These are phyloP conservation scores for Hygrophila difformis DNA, from an alignment of 257 asterid genomes.

Conservation along the genomic window DNA sequence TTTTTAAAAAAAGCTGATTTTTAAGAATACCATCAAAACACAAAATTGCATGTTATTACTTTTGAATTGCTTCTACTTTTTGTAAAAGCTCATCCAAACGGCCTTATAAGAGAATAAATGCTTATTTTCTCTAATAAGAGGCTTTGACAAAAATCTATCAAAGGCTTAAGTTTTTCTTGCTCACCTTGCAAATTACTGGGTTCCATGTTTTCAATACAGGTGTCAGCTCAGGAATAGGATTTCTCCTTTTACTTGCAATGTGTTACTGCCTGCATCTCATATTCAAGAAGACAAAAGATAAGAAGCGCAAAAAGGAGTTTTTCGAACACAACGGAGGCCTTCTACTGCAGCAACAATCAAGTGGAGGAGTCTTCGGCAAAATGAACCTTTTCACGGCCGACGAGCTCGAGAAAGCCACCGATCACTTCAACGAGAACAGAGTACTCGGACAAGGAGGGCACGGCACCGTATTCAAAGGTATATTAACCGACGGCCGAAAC, in stretches of 20 bases:
- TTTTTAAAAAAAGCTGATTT: no score
- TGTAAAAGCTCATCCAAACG: no score
- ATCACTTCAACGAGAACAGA: slow-evolving; percentile 17
- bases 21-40: no score
- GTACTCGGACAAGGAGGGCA: slow-evolving; percentile 25
- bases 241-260: background rate
- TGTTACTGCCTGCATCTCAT: background rate
- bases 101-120: no score
- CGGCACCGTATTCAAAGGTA: slow-evolving; percentile 24
- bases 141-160: no score
- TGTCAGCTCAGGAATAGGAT: slow-evolving; percentile 15
- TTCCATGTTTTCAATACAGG: slow-evolving; percentile 8
- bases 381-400: slow-evolving; percentile 14
- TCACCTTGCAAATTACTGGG: no score
- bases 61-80: no score
- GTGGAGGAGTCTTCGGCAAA: slow-evolving; percentile 14
- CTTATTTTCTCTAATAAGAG: no score
- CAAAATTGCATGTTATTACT: no score
- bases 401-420: slow-evolving; percentile 22
- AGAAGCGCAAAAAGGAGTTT: slow-evolving; percentile 5
- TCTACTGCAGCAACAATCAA: slow-evolving; percentile 15
- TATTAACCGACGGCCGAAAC: slow-evolving; percentile 17
- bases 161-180: no score
- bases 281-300: slow-evolving; percentile 9
- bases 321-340: slow-evolving; percentile 10